Evolutionary conservation across 371 early-diverging fungal species (phyloP).

Genomic region (Smittium culicis): DNA sequence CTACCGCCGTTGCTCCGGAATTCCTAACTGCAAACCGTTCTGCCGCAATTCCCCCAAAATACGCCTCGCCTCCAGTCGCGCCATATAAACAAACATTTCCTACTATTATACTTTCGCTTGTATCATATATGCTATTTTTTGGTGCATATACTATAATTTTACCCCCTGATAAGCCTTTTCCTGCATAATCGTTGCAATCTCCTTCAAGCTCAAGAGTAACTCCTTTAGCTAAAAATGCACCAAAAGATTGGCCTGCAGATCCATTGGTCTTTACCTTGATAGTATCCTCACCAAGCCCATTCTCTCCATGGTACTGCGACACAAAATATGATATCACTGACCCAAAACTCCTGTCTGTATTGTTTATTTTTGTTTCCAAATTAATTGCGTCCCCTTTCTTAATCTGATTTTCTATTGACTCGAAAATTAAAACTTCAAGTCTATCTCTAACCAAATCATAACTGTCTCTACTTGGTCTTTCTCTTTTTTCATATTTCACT

Average conservation of each 20-base stretch:
- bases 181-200: constrained; percentile 95
- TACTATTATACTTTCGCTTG: constrained; percentile 78
- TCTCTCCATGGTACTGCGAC: constrained; percentile 62
- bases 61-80: constrained; percentile 82
- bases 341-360: constrained; percentile 91
- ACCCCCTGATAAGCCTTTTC: constrained; percentile 94
- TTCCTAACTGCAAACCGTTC: constrained; percentile 96
- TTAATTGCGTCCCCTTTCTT: constrained; percentile 38
- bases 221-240: constrained; percentile 88
- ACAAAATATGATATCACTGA: constrained; percentile 80
- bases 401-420: constrained; percentile 59
- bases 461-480: not conserved
- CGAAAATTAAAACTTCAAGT: constrained; percentile 67
- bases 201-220: constrained; percentile 85
- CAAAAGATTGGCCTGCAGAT: constrained; percentile 94
- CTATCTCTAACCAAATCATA: constrained; percentile 42
- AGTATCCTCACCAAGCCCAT: constrained; percentile 70
- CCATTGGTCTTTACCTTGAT: constrained; percentile 73
- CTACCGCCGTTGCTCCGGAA: constrained; percentile 87
- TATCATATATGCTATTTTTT: constrained; percentile 53
- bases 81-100: constrained; percentile 96
- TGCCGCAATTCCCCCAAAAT: constrained; percentile 87
- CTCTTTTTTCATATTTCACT: not conserved
- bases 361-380: constrained; percentile 57
- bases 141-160: constrained; percentile 77